Evolutionary conservation across 2,329 filamentous ascomycete species (phyloP).

Genomic region (Sarocladium brachiariae): DNA sequence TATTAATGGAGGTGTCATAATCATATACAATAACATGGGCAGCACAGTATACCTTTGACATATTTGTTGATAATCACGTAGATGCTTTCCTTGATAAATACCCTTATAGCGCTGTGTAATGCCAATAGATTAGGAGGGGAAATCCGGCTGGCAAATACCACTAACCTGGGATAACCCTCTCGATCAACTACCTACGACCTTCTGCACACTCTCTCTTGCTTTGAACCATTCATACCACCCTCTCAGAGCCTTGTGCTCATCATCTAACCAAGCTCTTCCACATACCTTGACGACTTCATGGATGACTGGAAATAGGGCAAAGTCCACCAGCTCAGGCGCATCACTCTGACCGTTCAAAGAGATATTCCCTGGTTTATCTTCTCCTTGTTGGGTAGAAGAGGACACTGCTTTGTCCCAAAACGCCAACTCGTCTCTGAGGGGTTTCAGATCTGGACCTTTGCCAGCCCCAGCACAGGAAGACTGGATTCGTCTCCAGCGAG

Average conservation of each 20-base stretch:
- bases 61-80: no score
- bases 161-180: no score
- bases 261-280: conserved; percentile 24
- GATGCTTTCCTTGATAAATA: no score
- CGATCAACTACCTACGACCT: neutral
- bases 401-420: conserved; percentile 30
- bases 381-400: conserved; percentile 23
- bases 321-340: conserved; percentile 42
- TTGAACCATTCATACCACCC: conserved; percentile 30
- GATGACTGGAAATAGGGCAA: conserved; percentile 50
- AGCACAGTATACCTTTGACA: no score
- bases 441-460: conserved; percentile 14
- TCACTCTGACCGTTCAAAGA: conserved; percentile 37
- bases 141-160: no score
- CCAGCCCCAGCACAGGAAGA: conserved; percentile 9
- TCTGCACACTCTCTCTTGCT: neutral
- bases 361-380: conserved; percentile 13
- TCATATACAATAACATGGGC: no score
- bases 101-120: no score
- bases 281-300: conserved; percentile 34
- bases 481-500: conserved; percentile 24
- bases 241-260: conserved; percentile 23
- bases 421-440: conserved; percentile 26
- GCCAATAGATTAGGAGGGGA: no score
- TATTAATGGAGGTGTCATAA: no score